These are phyloP conservation scores for Solanum dulcamara DNA, from an alignment of 257 asterid species.

Conservation along the genomic window DNA sequence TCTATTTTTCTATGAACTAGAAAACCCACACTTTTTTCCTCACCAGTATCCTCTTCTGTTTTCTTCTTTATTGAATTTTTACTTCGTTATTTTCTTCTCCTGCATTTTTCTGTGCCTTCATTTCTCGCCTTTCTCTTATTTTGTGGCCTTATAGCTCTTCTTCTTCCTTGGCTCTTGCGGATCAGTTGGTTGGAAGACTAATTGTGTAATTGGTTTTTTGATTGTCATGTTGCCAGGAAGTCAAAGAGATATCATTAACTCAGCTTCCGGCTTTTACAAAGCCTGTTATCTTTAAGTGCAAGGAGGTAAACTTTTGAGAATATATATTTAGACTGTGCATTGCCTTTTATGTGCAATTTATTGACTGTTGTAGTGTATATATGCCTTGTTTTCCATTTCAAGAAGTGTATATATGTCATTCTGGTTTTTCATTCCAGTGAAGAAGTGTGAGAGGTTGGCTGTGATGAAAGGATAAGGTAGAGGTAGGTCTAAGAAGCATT, in stretches of 20 bases:
- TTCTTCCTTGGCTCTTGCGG: neutral
- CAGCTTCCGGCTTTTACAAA: constrained; percentile 60
- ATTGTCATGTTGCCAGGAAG: constrained; percentile 43
- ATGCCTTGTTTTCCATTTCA: neutral
- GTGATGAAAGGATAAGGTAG: neutral
- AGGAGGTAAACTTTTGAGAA: constrained; percentile 51
- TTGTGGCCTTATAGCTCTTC: neutral
- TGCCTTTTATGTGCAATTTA: neutral
- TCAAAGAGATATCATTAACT: constrained; percentile 64
- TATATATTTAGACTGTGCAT: neutral
- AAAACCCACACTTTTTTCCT: neutral
- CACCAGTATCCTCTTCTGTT: neutral
- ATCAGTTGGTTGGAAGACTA: neutral
- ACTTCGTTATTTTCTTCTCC: neutral
- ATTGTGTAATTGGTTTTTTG: neutral
- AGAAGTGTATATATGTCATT: neutral
- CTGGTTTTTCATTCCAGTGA: neutral
- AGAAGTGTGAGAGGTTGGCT: neutral
- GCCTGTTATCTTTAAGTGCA: constrained; percentile 64
- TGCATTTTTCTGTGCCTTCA: neutral
- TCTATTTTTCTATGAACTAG: neutral
- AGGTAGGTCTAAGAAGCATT: neutral
- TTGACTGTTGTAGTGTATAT: neutral
- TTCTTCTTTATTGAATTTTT: neutral
- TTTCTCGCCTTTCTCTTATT: neutral